Percentiles rank a stretch among this genome's conserved stretches.
These are phyloP conservation scores for Coprinellus aureogranulatus DNA, from an alignment of 768 basidiomycete genomes.

Conservation along the genomic window DNA sequence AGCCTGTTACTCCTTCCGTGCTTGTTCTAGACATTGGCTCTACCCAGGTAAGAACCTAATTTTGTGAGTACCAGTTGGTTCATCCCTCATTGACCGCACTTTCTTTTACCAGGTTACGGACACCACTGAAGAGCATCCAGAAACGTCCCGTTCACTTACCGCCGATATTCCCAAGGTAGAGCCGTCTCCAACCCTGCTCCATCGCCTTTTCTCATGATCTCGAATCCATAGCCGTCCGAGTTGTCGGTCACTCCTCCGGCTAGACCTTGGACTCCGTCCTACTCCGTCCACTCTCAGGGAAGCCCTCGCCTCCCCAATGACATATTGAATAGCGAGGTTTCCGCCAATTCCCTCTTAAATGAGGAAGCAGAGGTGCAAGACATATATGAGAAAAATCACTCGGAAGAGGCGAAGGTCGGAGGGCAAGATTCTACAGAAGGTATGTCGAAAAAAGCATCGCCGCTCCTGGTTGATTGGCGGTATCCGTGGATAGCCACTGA, in stretches of 20 bases:
- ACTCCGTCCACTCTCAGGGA: constrained; percentile 41
- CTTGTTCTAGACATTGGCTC: background rate
- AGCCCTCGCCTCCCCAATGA: constrained; percentile 8
- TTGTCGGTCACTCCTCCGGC: constrained; percentile 18
- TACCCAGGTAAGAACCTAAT: background rate
- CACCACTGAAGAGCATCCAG: background rate
- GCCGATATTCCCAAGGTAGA: background rate
- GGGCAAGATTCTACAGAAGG: background rate
- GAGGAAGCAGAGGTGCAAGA: background rate
- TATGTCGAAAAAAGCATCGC: background rate
- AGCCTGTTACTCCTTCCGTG: background rate
- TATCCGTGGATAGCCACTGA: too few species aligned
- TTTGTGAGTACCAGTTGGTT: background rate
- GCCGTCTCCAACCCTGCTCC: background rate
- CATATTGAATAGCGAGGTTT: background rate
- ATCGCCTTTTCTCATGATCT: background rate
- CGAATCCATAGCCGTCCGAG: background rate
- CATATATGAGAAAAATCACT: background rate
- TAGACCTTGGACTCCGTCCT: constrained; percentile 40
- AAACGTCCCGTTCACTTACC: background rate
- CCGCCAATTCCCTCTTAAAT: background rate
- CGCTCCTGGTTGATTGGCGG: too few species aligned
- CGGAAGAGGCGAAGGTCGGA: background rate
- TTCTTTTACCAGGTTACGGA: background rate
- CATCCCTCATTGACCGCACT: background rate